Evolutionary conservation across 768 basidiomycete species (phyloP), one percentile per base, ranked within the genome.

Genomic region (Leccinum subtestaceum): DNA sequence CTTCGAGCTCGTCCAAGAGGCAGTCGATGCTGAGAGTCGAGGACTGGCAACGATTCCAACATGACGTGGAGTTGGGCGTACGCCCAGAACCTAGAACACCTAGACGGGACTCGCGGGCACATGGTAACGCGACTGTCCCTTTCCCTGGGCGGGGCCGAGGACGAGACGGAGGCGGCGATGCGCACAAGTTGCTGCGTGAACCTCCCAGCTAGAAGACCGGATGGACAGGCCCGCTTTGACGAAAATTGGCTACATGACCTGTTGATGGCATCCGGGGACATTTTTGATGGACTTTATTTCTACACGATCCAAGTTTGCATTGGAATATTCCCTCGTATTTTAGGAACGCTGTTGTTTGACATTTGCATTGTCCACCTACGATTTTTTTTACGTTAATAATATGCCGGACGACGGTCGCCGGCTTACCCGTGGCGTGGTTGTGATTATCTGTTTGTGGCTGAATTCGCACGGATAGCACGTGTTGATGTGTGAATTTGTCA

Each of bases 41-140:
- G 71, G 91, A 91, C 69, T 93, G 91, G 91, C 86, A 90, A 72
- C 81, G 82, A 62, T 81, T 85, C 65, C 91, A 92, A 69, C 78
- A 83, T 54, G 81, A 84, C 48, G 70, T 71, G 5, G 74, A 73
- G 52, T 40, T 73, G 12, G 72, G 72, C 10, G 13, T 75, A 49
- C 73, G 69, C 1, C 63, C 68, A 3, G 73, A 72, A 2, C 46
- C 58, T 4, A 60, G 49, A 47, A 58, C 62, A 3, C 25, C 64
- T 27, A 68, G 50, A 62, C 70, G 62, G 5, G 70, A 76, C 23
- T 62, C 73, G 17, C 67, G 70, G 23, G 34, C 53, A 36, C 27
- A 25, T 10, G 55, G 27, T 1, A 63, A 34, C 19, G 67, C 67
- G 40, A 71, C 73, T 7, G 74, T 74, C 2, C 73, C 73, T 2